Conservation (phyloP, 768 basidiomycete species). For the Lactifluus piperatus region DNA sequence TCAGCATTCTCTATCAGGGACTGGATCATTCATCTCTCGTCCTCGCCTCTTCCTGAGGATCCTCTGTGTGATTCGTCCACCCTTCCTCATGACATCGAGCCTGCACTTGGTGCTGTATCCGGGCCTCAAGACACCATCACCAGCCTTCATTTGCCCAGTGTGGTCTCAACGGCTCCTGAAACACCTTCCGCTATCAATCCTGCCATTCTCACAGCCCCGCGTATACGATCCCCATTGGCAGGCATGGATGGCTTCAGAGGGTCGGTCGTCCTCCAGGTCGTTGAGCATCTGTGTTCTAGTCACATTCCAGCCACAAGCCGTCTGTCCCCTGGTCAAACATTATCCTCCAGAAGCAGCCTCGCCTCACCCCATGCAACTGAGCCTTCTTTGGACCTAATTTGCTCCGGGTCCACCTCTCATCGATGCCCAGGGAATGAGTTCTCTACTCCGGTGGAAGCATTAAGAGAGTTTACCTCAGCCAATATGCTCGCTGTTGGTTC, state of each 20-base stretch:
- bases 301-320: not conserved
- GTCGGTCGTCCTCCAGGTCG: not conserved
- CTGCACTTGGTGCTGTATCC: not conserved
- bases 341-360: not conserved
- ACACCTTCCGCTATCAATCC: not conserved
- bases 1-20: slow-evolving; percentile 14
- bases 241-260: not conserved
- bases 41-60: slow-evolving; percentile 3
- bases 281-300: not conserved
- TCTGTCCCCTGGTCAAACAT: slow-evolving; percentile 4
- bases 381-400: not conserved
- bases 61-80: not conserved
- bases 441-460: not conserved
- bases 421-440: not conserved
- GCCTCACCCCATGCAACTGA: not conserved
- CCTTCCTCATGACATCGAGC: not conserved
- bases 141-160: not conserved
- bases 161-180: not conserved
- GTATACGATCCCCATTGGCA: not conserved
- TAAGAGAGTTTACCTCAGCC: not conserved
- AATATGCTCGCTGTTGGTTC: not conserved
- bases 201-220: not conserved
- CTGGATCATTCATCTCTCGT: slow-evolving; percentile 12
- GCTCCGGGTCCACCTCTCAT: not conserved
- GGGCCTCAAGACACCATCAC: not conserved